Evolutionary conservation across 1,284 basidiomycete genomes (phyloP).

Genomic region (Apiotrichum veenhuisii): DNA sequence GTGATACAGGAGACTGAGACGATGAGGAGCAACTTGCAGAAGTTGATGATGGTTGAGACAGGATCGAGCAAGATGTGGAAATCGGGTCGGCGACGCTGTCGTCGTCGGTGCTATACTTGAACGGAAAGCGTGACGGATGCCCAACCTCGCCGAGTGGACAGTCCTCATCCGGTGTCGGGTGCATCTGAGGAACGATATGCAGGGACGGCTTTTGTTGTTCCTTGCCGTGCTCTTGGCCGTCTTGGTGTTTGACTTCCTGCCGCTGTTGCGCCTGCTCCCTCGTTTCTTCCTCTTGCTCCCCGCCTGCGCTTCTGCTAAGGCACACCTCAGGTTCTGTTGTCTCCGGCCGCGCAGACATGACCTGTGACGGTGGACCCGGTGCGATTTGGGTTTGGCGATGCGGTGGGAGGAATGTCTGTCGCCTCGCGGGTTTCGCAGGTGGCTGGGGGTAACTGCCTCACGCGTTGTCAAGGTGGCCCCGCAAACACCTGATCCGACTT

Average conservation of each 20-base stretch:
- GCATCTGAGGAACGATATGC: neutral
- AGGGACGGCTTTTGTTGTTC: neutral
- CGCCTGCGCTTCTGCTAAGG: neutral
- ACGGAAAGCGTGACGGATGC: neutral
- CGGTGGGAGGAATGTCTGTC: neutral
- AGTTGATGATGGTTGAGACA: neutral
- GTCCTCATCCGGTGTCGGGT: too few relatives aligned
- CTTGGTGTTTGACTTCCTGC: neutral
- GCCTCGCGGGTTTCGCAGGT: neutral
- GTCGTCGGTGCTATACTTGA: neutral
- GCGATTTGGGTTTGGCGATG: neutral
- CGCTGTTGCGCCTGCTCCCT: neutral
- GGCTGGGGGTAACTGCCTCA: neutral
- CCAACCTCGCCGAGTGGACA: too few relatives aligned
- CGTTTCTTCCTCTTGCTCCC: neutral
- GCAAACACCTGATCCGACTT: neutral
- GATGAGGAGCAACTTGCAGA: too few relatives aligned
- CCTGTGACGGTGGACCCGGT: neutral
- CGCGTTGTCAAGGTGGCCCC: slow-evolving; percentile 1
- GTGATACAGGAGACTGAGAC: neutral
- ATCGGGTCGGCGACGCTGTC: neutral
- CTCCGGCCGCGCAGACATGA: neutral
- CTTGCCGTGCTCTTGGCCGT: neutral
- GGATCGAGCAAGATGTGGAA: neutral
- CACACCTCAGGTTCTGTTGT: neutral